These are phyloP conservation scores for Helichrysum umbraculigerum DNA, from an alignment of 129 eudicot species.

Conservation along the genomic window DNA sequence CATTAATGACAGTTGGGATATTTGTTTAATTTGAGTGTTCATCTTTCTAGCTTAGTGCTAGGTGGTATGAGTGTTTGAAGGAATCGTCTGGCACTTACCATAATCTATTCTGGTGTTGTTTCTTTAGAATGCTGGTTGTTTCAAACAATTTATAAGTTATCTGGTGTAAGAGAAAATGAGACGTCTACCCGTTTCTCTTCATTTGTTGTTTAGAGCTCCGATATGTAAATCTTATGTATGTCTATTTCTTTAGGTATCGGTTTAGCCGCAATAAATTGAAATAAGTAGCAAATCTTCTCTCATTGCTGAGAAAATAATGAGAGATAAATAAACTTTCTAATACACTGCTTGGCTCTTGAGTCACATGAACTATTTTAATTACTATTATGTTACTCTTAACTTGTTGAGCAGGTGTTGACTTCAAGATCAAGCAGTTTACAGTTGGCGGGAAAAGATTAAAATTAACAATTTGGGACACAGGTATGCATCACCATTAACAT, in stretches of 20 bases:
- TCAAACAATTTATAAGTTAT: neutral
- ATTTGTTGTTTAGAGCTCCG: neutral
- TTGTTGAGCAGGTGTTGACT: constrained; percentile 73
- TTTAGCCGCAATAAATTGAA: neutral
- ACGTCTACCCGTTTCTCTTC: neutral
- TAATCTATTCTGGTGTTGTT: neutral
- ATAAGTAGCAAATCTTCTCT: neutral
- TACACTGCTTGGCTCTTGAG: neutral
- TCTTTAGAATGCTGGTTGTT: neutral
- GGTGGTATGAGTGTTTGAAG: neutral
- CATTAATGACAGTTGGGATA: neutral
- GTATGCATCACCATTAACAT: constrained; percentile 31
- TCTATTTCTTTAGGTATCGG: neutral
- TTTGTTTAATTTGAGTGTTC: constrained; percentile 10
- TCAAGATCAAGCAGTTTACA: constrained; percentile 66
- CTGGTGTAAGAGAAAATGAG: neutral
- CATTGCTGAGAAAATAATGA: neutral
- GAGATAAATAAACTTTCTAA: neutral
- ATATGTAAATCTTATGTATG: neutral
- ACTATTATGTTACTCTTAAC: constrained; percentile 5
- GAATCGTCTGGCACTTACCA: neutral
- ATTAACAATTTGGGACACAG: constrained; percentile 97
- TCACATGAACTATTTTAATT: constrained; percentile 4
- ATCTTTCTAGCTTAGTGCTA: neutral
- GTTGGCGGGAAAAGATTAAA: constrained; percentile 81